Base-by-base conservation (phyloP, 1,284 basidiomycete genomes). In the Apiotrichum gracile region DNA sequence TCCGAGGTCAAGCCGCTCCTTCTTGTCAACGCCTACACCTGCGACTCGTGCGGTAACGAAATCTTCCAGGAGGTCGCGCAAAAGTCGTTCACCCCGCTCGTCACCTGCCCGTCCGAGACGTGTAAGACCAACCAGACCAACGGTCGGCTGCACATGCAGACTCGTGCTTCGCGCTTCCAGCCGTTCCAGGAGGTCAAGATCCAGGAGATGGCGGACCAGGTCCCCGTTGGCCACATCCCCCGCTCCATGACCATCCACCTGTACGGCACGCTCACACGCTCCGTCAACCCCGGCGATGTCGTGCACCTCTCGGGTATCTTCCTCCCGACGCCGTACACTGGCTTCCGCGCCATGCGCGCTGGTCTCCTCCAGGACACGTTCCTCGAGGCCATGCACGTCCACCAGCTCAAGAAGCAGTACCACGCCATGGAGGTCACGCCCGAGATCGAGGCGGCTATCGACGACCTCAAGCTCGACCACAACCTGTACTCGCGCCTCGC, bases 171-270 rank as follows among this genome's bases (percentile, higher is more conserved):
- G 77, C 86, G 96, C 55, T 99, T 98, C 76, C 89, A 88, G 65
- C 91, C 94, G 0, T 99, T 98, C 81, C 96, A 99, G 72, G 96
- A 99, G 74, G 85, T 97, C 61, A 96, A 96, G 77, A 91, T 99
- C 45, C 96, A 99, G 74, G 96, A 99, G 76, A 96, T 98, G 94
- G 89, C 96, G 24, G 96, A 98, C 69, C 96, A 99, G 85, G 96
- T 99, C 0, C 96, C 96, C 22, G 93, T 98, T 34, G 96, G 96
- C 4, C 96, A 99, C 72, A 98, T 99, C 56, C 96, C 96, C 29
- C 86, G 96, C 34, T 92, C 92, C 3, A 98, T 97, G 96, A 93
- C 92, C 0, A 76, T 97, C 27, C 93, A 99, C 72, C 80, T 98
- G 35, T 86, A 91, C 63, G 96, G 96, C 14, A 85, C 82, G 52